A percentile compares a stretch with the other conserved stretches of the same genome.
Evolutionary conservation across 345 rosid genomes (phyloP).

Genomic region (Conringia planisiliqua): DNA sequence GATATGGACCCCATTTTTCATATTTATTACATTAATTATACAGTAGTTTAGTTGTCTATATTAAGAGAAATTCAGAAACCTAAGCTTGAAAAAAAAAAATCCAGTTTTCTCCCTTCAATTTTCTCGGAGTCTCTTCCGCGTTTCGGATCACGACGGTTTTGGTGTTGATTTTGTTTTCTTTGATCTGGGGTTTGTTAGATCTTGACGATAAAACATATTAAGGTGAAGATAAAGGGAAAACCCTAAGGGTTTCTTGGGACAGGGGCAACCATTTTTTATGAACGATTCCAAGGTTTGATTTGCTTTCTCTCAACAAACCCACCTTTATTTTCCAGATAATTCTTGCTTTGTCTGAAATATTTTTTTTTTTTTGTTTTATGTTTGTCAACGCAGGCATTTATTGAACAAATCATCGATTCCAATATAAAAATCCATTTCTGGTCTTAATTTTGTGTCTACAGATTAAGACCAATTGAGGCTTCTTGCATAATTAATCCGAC

Average conservation of each 20-base stretch:
- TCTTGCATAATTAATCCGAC: background rate
- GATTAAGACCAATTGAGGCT: background rate
- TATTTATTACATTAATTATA: background rate
- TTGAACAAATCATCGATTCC: background rate
- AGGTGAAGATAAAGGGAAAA: slow-evolving; percentile 1
- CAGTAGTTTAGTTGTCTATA: slow-evolving; percentile 32
- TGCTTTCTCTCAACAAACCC: background rate
- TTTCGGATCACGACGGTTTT: slow-evolving; percentile 19
- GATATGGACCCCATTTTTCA: slow-evolving; percentile 21
- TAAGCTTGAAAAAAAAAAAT: slow-evolving; percentile 23
- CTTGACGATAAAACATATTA: background rate
- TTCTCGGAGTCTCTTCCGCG: slow-evolving; percentile 15
- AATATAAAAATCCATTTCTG: slow-evolving; percentile 5
- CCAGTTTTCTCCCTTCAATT: slow-evolving; percentile 21
- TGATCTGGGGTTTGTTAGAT: slow-evolving; percentile 20
- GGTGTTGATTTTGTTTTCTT: background rate
- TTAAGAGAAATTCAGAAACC: slow-evolving; percentile 30
- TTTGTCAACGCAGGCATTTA: slow-evolving; percentile 18
- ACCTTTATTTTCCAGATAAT: background rate
- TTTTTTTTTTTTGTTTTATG: too few species aligned
- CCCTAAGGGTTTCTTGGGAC: slow-evolving; percentile 28
- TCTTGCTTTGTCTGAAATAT: background rate
- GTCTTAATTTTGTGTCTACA: background rate
- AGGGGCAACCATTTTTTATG: slow-evolving; percentile 20
- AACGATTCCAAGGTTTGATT: slow-evolving; percentile 24